Percentiles rank a stretch among this genome's conserved stretches.
Evolutionary conservation across 2,329 filamentous ascomycete species (phyloP).

Genomic region (Lecanicillium sp.): DNA sequence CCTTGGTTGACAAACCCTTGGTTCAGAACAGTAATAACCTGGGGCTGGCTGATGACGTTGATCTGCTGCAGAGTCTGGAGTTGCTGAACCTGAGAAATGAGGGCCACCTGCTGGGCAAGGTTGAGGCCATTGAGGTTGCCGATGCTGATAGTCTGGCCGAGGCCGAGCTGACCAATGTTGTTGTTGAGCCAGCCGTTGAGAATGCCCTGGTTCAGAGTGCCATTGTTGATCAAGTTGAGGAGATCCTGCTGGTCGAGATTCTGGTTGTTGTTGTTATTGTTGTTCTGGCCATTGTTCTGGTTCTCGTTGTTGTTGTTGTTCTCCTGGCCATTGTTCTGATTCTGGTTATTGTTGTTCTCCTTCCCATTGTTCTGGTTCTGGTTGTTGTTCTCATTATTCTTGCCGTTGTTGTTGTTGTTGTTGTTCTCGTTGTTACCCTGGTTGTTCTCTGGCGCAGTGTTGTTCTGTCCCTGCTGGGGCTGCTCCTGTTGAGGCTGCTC

Average conservation of each 20-base stretch:
- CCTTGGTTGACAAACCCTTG: slow-evolving; percentile 14
- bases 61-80: slow-evolving; percentile 18
- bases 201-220: slow-evolving; percentile 10
- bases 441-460: neutral
- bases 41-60: slow-evolving; percentile 14
- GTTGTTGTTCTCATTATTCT: slow-evolving; percentile 5
- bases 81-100: slow-evolving; percentile 18
- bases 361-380: slow-evolving; percentile 9
- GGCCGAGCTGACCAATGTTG: slow-evolving; percentile 20
- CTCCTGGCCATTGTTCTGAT: slow-evolving; percentile 15
- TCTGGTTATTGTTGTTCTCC: slow-evolving; percentile 3
- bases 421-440: neutral
- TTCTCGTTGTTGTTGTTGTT: slow-evolving; percentile 3
- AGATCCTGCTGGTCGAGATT: slow-evolving; percentile 16
- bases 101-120: slow-evolving; percentile 18
- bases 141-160: slow-evolving; percentile 18
- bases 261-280: slow-evolving; percentile 8
- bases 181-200: slow-evolving; percentile 14
- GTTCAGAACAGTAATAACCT: slow-evolving; percentile 16
- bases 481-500: neutral
- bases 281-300: slow-evolving; percentile 7
- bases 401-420: slow-evolving; percentile 2
- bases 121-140: slow-evolving; percentile 19
- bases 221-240: slow-evolving; percentile 10
- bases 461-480: neutral